phyloP scores from a whole-genome alignment of 1,284 basidiomycete species.

The Heterobasidion annosum region DNA sequence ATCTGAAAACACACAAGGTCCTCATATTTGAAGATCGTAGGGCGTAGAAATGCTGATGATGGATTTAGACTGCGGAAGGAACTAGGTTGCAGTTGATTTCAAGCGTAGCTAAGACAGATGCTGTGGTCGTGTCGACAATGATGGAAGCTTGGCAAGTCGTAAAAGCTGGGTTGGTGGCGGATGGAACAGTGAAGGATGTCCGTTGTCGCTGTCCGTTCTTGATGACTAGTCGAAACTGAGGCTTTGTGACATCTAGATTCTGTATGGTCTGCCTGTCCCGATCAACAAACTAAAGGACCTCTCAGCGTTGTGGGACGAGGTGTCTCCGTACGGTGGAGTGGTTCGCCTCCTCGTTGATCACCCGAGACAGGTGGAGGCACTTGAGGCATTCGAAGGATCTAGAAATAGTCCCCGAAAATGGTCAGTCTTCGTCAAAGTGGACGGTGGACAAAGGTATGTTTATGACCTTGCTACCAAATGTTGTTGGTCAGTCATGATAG shows the following conservation, averaged over 20 bases:
- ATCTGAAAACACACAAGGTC: conserved; percentile 82
- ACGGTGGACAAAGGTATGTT: conserved; percentile 67
- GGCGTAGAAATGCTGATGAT: neutral
- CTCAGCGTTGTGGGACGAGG: conserved; percentile 45
- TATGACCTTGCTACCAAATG: neutral
- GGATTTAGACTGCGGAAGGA: conserved; percentile 62
- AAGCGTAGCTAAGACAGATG: conserved; percentile 38
- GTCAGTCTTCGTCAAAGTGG: conserved; percentile 78
- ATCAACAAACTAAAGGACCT: conserved; percentile 70
- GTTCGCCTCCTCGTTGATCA: conserved; percentile 73
- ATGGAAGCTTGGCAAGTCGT: conserved; percentile 74
- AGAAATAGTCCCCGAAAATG: conserved; percentile 38
- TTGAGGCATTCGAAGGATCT: conserved; percentile 48
- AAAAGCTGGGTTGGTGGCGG: conserved; percentile 58
- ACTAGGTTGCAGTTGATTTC: conserved; percentile 60
- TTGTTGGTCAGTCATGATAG: neutral
- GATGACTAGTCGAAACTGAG: neutral
- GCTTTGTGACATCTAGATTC: conserved; percentile 40
- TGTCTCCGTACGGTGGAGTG: conserved; percentile 41
- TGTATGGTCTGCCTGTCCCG: conserved; percentile 71
- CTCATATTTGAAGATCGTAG: neutral
- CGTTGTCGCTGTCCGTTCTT: conserved; percentile 18
- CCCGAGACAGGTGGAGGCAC: conserved; percentile 56
- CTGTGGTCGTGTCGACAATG: conserved; percentile 71
- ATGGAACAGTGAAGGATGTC: conserved; percentile 71